Percentiles rank a stretch among this genome's conserved stretches.
Conservation (phyloP, 2,329 filamentous ascomycete species). For the Paramyrothecium roridum region DNA sequence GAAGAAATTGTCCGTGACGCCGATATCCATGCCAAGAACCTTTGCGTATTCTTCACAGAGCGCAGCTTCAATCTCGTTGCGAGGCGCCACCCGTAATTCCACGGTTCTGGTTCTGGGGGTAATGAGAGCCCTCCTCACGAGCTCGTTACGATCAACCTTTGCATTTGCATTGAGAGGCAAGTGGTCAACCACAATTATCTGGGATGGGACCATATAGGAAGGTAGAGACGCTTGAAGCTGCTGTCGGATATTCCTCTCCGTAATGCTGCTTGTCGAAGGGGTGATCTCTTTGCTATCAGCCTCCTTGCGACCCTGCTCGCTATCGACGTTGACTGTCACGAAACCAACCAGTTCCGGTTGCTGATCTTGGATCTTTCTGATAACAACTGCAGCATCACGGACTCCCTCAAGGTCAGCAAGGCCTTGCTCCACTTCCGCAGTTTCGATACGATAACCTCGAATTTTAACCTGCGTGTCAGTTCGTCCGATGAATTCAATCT, state of each 20-base stretch:
- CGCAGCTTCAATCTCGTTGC: neutral
- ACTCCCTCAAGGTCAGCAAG: conserved; percentile 10
- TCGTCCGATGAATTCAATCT: conserved; percentile 22
- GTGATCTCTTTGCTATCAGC: conserved; percentile 1
- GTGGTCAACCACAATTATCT: conserved; percentile 1
- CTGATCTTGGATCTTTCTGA: conserved; percentile 3
- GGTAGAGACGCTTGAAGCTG: neutral
- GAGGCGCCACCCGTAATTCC: neutral
- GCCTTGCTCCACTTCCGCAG: conserved; percentile 21
- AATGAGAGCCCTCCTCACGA: neutral
- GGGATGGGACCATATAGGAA: neutral
- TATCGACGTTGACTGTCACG: conserved; percentile 8
- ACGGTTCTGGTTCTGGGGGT: neutral
- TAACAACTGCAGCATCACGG: conserved; percentile 12
- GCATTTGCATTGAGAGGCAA: conserved; percentile 5
- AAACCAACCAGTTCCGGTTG: conserved; percentile 9
- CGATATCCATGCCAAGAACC: neutral
- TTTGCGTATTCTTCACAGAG: neutral
- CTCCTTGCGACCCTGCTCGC: neutral
- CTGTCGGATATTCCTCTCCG: neutral
- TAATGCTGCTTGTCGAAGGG: neutral
- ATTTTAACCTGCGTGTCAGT: conserved; percentile 25
- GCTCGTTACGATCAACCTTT: conserved; percentile 5
- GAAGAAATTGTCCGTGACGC: conserved; percentile 9
- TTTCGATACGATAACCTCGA: conserved; percentile 25